These are phyloP conservation scores for Clonostachys rosea DNA, from an alignment of 2,329 filamentous ascomycete species.

Conservation along the genomic window DNA sequence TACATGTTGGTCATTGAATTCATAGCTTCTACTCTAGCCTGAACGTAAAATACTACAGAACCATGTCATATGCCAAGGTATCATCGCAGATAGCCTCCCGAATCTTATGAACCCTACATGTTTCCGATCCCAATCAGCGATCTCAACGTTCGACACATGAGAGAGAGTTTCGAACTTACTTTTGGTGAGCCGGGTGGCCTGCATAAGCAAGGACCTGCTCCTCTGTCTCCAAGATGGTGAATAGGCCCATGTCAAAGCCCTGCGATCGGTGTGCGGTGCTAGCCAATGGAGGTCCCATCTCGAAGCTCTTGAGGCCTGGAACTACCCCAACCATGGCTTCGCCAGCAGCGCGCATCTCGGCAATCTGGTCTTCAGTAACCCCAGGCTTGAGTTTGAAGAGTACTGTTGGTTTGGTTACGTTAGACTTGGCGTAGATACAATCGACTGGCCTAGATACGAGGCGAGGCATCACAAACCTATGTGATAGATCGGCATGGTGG, in stretches of 20 bases:
- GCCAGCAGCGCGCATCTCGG: conserved; percentile 68
- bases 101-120: conserved; percentile 4
- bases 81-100: conserved; percentile 5
- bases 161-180: background rate
- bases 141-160: too few species aligned
- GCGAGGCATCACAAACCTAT: background rate
- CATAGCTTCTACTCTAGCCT: too few species aligned
- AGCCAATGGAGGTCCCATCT: conserved; percentile 45
- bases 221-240: conserved; percentile 9
- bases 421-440: background rate
- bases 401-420: background rate
- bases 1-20: too few species aligned
- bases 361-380: conserved; percentile 48
- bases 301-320: conserved; percentile 62
- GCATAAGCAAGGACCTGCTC: conserved; percentile 8
- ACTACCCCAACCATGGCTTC: conserved; percentile 59
- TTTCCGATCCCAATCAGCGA: background rate
- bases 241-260: conserved; percentile 8
- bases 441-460: background rate
- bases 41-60: background rate
- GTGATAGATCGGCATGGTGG: conserved; percentile 4
- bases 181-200: conserved; percentile 7
- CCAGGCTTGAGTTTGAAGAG: conserved; percentile 8
- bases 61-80: conserved; percentile 8
- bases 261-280: conserved; percentile 6